A percentile compares a stretch with the other conserved stretches of the same genome.
Evolutionary conservation across 345 rosid species (phyloP).

Genomic region (Boechera retrofracta): DNA sequence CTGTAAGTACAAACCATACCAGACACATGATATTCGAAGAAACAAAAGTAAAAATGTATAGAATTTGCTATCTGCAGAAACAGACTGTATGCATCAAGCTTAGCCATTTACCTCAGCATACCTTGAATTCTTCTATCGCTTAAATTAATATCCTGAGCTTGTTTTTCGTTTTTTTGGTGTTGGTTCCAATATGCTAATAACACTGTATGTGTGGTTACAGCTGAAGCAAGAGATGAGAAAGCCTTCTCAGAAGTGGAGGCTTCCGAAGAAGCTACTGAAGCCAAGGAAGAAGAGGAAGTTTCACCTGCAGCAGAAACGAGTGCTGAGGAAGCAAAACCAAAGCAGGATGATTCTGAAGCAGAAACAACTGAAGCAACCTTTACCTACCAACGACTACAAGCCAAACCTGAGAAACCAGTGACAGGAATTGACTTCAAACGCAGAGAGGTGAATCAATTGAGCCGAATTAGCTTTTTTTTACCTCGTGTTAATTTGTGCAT

Average conservation of each 20-base stretch:
- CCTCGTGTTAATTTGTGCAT: not conserved
- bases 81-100: not conserved
- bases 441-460: constrained; percentile 70
- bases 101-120: not conserved
- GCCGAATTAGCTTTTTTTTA: not conserved
- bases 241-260: constrained; percentile 57
- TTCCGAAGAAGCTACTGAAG: constrained; percentile 54
- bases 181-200: constrained; percentile 6
- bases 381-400: constrained; percentile 77
- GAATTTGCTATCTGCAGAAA: constrained; percentile 7
- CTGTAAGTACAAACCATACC: not conserved
- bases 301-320: constrained; percentile 50
- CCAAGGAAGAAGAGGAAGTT: constrained; percentile 53
- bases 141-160: not conserved
- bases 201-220: constrained; percentile 36
- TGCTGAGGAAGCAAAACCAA: constrained; percentile 56
- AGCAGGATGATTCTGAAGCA: constrained; percentile 52
- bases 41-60: not conserved
- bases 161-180: not conserved
- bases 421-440: constrained; percentile 85
- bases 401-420: constrained; percentile 79
- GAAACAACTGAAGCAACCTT: constrained; percentile 51
- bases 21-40: not conserved
- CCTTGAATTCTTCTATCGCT: not conserved
- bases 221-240: constrained; percentile 54